Percentiles rank a stretch among this genome's conserved stretches.
Evolutionary conservation across 768 basidiomycete genomes (phyloP).

Genomic region (Termitomyces sp.): DNA sequence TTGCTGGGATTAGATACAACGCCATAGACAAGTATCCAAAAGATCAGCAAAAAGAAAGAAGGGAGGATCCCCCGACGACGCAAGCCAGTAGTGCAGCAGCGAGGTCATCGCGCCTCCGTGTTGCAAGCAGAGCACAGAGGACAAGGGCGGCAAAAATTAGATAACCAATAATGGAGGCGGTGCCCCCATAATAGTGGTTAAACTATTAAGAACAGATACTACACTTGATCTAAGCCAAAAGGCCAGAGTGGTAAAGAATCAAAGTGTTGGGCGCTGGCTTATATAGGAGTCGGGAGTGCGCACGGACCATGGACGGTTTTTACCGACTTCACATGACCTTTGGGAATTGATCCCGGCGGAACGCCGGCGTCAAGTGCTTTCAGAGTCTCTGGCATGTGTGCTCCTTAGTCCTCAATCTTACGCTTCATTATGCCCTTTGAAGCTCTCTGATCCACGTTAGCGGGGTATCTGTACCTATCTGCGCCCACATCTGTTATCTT

Average conservation of each 20-base stretch:
- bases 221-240: slow-evolving; percentile 98
- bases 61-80: slow-evolving; percentile 57
- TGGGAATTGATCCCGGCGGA: too few relatives aligned
- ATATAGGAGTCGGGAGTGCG: background rate
- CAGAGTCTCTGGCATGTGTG: too few relatives aligned
- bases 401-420: too few relatives aligned
- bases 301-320: slow-evolving; percentile 3
- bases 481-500: too few relatives aligned
- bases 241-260: slow-evolving; percentile 76
- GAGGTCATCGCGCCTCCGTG: slow-evolving; percentile 55
- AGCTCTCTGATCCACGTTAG: too few relatives aligned
- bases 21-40: background rate
- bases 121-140: slow-evolving; percentile 60
- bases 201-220: slow-evolving; percentile 94
- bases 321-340: background rate
- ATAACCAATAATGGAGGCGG: slow-evolving; percentile 55
- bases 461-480: too few relatives aligned
- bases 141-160: slow-evolving; percentile 55
- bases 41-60: slow-evolving; percentile 6
- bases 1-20: too few relatives aligned
- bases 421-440: too few relatives aligned
- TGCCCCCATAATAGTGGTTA: slow-evolving; percentile 64
- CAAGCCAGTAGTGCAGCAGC: slow-evolving; percentile 58
- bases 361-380: too few relatives aligned
- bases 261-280: background rate